Evolutionary conservation across 2,329 filamentous ascomycete genomes (phyloP), one percentile per base, ranked within the genome.

Genomic region (Cercospora sp.): DNA sequence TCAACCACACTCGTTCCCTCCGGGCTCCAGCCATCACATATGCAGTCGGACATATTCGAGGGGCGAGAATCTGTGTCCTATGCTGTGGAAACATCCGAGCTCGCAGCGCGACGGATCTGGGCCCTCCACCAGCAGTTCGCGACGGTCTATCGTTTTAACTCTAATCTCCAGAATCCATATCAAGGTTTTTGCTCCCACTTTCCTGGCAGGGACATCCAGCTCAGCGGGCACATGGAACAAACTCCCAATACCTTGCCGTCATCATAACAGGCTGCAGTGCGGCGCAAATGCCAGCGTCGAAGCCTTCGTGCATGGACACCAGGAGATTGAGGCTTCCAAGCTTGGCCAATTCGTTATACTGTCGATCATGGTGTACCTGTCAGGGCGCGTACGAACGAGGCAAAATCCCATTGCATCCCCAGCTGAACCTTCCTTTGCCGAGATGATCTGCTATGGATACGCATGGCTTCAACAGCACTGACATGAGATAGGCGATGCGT

Each of bases 371-470:
- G 36, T 42, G n/a, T 36, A 23, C 60, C 62, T 64, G 62, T 36
- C n/a, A 20, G 30, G 23, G 16, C 23, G 12, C 31, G 16, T 16
- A 57, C 62, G 23, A 16, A 45, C 42, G 48, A 30, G 51, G 51
- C 51, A 42, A 28, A 10, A 23, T 2, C 23, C 20, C 36, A 53
- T 30, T 20, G 30, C n/a, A 5, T 20, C 45, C 62, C 57, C 45
- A 16, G 57, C 18, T 8, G n/a, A 36, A 53, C n/a, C 45, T 53
- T 42, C 58, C 28, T 62, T 28, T 30, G 13, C 55, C 62, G 62
- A 67, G 66, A 65, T 67, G 62, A 65, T 67, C 12, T 45, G 61
- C 45, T 57, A 62, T 65, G 62, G 62, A 58, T 58, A 42, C 16
- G 60, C 59, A 48, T 67, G 66, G 33, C 39, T 53, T 30, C 16